These are phyloP conservation scores for Catharanthus roseus DNA, from an alignment of 257 asterid species.

Conservation along the genomic window DNA sequence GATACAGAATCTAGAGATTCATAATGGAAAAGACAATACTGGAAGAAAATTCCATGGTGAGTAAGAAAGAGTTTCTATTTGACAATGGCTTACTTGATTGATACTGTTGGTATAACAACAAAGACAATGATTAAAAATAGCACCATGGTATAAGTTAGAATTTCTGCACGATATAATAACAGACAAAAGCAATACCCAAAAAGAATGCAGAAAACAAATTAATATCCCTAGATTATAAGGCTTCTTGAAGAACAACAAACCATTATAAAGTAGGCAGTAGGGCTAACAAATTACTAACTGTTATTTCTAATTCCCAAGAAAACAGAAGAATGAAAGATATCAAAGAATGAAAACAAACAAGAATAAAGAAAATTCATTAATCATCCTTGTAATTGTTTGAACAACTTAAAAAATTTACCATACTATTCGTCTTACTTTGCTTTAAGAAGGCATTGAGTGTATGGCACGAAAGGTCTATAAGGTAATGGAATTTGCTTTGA, in stretches of 20 bases:
- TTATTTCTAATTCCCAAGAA: background rate
- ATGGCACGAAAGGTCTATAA: too few species aligned
- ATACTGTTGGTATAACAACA: conserved; percentile 81
- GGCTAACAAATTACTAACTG: background rate
- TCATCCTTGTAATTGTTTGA: too few species aligned
- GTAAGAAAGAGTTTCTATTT: background rate
- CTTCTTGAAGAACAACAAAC: background rate
- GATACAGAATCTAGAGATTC: too few species aligned
- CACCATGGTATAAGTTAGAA: conserved; percentile 53
- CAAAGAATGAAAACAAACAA: background rate
- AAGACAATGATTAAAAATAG: conserved; percentile 60
- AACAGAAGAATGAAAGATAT: background rate
- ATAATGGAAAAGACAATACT: background rate
- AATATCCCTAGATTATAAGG: too few species aligned
- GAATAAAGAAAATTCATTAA: background rate
- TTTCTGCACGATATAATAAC: conserved; percentile 42
- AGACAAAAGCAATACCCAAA: conserved; percentile 7
- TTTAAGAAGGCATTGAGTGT: too few species aligned
- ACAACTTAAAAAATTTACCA: too few species aligned
- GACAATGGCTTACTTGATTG: conserved; percentile 61
- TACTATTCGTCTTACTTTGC: too few species aligned
- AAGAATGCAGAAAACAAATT: background rate
- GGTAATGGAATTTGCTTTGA: too few species aligned
- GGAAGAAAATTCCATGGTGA: background rate
- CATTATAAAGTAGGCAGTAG: background rate